These are phyloP conservation scores for Backusella tuberculispora DNA, from an alignment of 192 early-diverging fungal genomes.

Conservation along the genomic window DNA sequence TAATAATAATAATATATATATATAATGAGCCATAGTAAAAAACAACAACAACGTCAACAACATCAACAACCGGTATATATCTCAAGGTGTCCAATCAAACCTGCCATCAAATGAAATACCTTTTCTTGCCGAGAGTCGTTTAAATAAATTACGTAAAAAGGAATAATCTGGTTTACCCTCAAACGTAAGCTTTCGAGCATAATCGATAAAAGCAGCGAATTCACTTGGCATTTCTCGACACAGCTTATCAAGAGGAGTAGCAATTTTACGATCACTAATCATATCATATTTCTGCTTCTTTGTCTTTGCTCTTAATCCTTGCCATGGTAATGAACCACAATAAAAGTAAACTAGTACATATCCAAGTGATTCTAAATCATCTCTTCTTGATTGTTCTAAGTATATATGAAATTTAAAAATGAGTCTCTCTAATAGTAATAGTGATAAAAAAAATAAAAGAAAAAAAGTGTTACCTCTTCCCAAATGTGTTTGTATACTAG, in stretches of 20 bases:
- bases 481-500: conserved; percentile 86
- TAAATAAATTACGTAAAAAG: conserved; percentile 86
- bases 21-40: too few relatives aligned
- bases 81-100: conserved; percentile 79
- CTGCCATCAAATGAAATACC: conserved; percentile 86
- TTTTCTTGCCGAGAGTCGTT: conserved; percentile 81
- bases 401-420: not conserved
- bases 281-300: conserved; percentile 96
- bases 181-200: conserved; percentile 81
- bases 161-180: conserved; percentile 93
- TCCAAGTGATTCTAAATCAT: conserved; percentile 89
- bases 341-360: conserved; percentile 95
- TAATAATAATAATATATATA: too few relatives aligned
- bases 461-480: conserved; percentile 58
- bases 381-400: conserved; percentile 86
- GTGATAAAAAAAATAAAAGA: not conserved
- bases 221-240: conserved; percentile 85
- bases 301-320: conserved; percentile 88
- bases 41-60: too few relatives aligned
- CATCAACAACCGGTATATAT: not conserved
- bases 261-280: conserved; percentile 94
- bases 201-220: conserved; percentile 88
- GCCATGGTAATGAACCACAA: conserved; percentile 90
- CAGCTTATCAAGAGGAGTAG: conserved; percentile 78
- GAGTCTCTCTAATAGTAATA: conserved; percentile 18